Conservation (phyloP, 2,329 filamentous ascomycete species). For the Huntiella bhutanensis region DNA sequence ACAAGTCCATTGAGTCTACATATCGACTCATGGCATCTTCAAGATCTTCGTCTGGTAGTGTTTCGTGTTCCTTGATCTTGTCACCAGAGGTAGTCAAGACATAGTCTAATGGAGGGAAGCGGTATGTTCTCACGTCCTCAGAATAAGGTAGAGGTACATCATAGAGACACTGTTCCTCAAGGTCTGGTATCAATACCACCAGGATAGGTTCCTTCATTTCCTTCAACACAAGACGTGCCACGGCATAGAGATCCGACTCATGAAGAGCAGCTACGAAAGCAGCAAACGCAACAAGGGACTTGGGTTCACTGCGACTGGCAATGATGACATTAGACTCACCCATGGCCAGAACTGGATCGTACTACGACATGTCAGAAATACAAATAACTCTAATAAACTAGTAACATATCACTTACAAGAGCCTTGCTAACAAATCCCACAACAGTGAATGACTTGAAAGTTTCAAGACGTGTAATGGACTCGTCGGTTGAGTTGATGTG, state of each 20-base stretch:
- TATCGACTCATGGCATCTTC: conserved; percentile 73
- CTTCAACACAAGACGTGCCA: conserved; percentile 72
- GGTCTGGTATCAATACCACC: conserved; percentile 58
- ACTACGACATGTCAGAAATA: conserved; percentile 26
- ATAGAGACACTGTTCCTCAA: conserved; percentile 69
- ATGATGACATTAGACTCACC: conserved; percentile 64
- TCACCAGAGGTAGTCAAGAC: conserved; percentile 78
- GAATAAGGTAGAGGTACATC: conserved; percentile 84
- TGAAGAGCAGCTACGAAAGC: conserved; percentile 76
- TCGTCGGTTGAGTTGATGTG: conserved; percentile 72
- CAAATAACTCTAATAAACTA: background rate
- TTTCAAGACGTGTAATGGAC: conserved; percentile 77
- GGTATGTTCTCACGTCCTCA: conserved; percentile 79
- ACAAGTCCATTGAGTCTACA: conserved; percentile 83
- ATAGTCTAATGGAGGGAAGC: conserved; percentile 74
- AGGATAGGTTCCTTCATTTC: conserved; percentile 62
- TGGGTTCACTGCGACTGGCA: conserved; percentile 58
- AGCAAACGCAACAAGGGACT: conserved; percentile 67
- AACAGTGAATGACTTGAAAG: conserved; percentile 54
- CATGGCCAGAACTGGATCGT: conserved; percentile 70
- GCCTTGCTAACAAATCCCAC: conserved; percentile 66
- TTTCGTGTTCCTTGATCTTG: conserved; percentile 59
- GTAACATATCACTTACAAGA: conserved; percentile 30
- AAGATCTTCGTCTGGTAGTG: conserved; percentile 59
- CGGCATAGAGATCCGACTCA: conserved; percentile 67